These are phyloP conservation scores for Hymenoscyphus salicellus DNA, from an alignment of 2,329 filamentous ascomycete genomes.

Conservation along the genomic window DNA sequence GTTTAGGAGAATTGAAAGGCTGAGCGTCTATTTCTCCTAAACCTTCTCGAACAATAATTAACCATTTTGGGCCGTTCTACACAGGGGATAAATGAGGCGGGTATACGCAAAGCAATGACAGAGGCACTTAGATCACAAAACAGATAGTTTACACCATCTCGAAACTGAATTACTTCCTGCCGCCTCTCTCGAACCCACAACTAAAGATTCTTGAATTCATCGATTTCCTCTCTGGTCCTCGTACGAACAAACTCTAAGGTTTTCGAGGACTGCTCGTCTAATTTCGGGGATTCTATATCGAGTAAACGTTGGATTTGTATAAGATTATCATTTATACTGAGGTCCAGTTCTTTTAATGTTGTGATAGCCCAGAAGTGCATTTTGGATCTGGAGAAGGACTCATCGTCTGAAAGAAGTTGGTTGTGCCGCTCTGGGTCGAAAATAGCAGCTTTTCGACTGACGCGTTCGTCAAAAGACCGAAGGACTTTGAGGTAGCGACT, in stretches of 20 bases:
- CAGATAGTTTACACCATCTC: slow-evolving; percentile 14
- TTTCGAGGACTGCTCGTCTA: neutral
- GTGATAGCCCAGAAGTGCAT: slow-evolving; percentile 33
- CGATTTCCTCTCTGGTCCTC: neutral
- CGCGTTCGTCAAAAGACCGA: no score
- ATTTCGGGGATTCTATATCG: neutral
- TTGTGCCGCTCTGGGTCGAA: slow-evolving; percentile 27
- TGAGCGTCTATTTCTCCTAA: no score
- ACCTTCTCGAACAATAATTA: no score
- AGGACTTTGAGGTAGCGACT: no score
- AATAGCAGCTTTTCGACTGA: slow-evolving; percentile 13
- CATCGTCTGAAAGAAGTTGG: slow-evolving; percentile 31
- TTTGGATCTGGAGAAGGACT: slow-evolving; percentile 28
- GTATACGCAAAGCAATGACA: no score
- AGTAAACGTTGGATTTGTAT: neutral
- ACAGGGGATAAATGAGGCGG: no score
- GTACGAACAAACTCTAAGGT: neutral
- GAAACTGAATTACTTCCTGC: slow-evolving; percentile 6
- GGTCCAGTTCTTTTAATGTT: slow-evolving; percentile 9
- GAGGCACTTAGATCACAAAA: no score
- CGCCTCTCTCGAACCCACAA: slow-evolving; percentile 4
- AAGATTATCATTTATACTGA: neutral
- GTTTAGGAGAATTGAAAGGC: no score
- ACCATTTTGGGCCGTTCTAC: no score
- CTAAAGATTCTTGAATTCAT: slow-evolving; percentile 6